Percentiles rank a stretch among this genome's conserved stretches.
Conservation (phyloP, 2,329 filamentous ascomycete species). For the Lithohypha guttulata region DNA sequence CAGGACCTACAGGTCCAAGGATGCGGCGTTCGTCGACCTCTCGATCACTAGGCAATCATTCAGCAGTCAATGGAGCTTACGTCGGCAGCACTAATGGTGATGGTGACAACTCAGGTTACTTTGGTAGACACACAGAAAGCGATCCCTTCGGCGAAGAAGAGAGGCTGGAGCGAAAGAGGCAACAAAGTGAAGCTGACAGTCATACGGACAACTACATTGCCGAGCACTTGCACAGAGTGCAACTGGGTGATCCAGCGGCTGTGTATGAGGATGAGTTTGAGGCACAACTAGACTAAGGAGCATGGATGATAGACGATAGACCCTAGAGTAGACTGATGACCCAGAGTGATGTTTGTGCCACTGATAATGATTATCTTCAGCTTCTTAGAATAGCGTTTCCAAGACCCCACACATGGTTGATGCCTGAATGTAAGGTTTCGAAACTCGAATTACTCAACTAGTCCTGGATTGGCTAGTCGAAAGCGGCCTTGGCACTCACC, state of each 20-base stretch:
- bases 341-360: too few species aligned
- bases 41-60: constrained; percentile 64
- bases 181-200: constrained; percentile 45
- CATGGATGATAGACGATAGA: not conserved
- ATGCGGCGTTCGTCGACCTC: constrained; percentile 44
- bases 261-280: constrained; percentile 53
- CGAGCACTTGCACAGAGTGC: constrained; percentile 66
- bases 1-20: constrained; percentile 28
- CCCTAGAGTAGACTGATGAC: too few species aligned
- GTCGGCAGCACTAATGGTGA: constrained; percentile 20
- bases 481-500: too few species aligned
- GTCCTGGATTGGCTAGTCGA: too few species aligned
- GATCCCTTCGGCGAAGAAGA: constrained; percentile 20
- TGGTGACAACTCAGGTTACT: constrained; percentile 26
- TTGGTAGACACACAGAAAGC: constrained; percentile 10
- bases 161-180: constrained; percentile 27
- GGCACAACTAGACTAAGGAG: constrained; percentile 38
- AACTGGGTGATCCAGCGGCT: constrained; percentile 39
- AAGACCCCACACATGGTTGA: too few species aligned
- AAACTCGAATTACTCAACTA: too few species aligned
- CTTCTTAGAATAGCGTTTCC: too few species aligned
- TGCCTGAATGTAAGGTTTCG: too few species aligned
- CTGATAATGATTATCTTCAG: too few species aligned
- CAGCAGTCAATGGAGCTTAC: constrained; percentile 31
- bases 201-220: constrained; percentile 74